A percentile compares a stretch with the other conserved stretches of the same genome.
These are phyloP conservation scores for Eutrema japonicum DNA, from an alignment of 345 rosid genomes.

Conservation along the genomic window DNA sequence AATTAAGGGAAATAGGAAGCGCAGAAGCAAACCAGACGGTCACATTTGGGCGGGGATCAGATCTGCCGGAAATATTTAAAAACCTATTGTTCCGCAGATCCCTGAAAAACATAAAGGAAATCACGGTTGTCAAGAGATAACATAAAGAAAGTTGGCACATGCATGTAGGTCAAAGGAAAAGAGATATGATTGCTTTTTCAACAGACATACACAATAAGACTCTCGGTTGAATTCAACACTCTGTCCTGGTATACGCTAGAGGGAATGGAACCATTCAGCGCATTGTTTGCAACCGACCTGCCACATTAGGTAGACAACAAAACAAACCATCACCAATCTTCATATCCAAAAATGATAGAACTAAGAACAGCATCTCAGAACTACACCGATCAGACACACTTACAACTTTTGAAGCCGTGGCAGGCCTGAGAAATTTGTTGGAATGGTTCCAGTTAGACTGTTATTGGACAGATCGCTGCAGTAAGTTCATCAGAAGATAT, in stretches of 20 bases:
- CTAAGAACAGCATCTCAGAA: constrained; percentile 18
- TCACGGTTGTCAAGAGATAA: not conserved
- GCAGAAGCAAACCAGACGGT: constrained; percentile 69
- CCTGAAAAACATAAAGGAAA: constrained; percentile 50
- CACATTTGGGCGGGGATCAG: constrained; percentile 70
- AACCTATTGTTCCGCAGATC: constrained; percentile 77
- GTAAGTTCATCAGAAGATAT: constrained; percentile 35
- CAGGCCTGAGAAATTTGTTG: constrained; percentile 65
- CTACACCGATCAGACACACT: constrained; percentile 38
- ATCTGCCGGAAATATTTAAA: constrained; percentile 60
- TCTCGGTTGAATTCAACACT: constrained; percentile 56
- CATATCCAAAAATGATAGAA: constrained; percentile 15
- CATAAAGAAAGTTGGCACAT: constrained; percentile 16
- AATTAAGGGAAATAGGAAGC: constrained; percentile 27
- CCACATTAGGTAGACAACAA: constrained; percentile 38
- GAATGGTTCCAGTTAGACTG: constrained; percentile 71
- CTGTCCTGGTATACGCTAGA: constrained; percentile 75
- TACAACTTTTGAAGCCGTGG: constrained; percentile 75
- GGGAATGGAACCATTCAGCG: constrained; percentile 67
- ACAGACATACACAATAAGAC: constrained; percentile 66
- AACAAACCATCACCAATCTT: constrained; percentile 34
- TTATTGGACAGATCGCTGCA: constrained; percentile 80
- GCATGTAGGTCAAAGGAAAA: constrained; percentile 29
- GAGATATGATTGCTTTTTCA: not conserved
- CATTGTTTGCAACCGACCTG: constrained; percentile 89